Percentiles rank a stretch among this genome's conserved stretches.
Evolutionary conservation across 192 early-diverging fungal species (phyloP).

Genomic region (Jimgerdemannia flammicorona): DNA sequence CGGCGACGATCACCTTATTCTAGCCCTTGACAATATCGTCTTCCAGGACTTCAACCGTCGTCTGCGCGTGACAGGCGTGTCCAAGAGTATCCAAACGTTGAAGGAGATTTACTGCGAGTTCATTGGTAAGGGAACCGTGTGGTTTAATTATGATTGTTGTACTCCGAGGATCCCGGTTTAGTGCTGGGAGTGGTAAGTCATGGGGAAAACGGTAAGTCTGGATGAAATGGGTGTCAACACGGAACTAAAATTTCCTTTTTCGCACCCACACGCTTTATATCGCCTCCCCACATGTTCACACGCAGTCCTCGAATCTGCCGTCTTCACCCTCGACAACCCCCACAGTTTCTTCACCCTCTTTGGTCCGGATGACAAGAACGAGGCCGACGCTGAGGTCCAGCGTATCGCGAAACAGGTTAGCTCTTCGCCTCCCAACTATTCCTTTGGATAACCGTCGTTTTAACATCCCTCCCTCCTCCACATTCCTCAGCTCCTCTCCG

Average conservation of each 20-base stretch:
- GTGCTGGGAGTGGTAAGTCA: neutral
- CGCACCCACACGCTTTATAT: no score
- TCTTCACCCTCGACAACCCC: slow-evolving; percentile 66
- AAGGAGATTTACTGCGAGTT: slow-evolving; percentile 83
- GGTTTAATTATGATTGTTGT: neutral
- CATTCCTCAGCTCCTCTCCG: slow-evolving; percentile 67
- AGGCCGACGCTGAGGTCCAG: slow-evolving; percentile 38
- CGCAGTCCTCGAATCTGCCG: slow-evolving; percentile 25
- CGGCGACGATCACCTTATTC: no score
- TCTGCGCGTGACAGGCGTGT: slow-evolving; percentile 49
- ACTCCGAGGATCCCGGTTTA: no score
- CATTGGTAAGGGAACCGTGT: slow-evolving; percentile 48
- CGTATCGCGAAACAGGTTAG: slow-evolving; percentile 45
- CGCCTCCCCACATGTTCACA: no score
- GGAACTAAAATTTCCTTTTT: no score
- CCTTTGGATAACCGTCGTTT: neutral
- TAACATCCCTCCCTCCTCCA: neutral
- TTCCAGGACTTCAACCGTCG: slow-evolving; percentile 43
- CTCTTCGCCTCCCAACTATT: neutral
- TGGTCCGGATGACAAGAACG: slow-evolving; percentile 43
- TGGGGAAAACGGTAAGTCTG: neutral
- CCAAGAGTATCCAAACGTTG: slow-evolving; percentile 53
- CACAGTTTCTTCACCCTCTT: slow-evolving; percentile 60
- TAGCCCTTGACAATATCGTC: slow-evolving; percentile 61
- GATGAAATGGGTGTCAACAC: no score